These are phyloP conservation scores for Aeschynomene evenia DNA, from an alignment of 306 rosid genomes.

Conservation along the genomic window DNA sequence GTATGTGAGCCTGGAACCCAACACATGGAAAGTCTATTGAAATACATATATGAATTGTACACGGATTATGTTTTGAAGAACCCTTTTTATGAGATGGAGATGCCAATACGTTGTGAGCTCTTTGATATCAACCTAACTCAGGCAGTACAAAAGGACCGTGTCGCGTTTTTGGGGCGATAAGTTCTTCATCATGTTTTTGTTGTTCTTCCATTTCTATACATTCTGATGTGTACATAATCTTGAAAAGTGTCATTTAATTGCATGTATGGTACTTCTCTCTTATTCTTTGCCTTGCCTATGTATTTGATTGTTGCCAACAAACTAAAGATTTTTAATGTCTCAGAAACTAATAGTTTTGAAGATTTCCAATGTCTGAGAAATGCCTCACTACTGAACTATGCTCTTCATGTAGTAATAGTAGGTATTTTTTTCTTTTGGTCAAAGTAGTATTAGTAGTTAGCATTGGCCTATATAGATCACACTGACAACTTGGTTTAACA, in stretches of 20 bases:
- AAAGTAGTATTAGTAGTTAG: background rate
- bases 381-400: background rate
- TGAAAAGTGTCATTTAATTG: background rate
- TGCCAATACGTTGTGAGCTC: constrained; percentile 95
- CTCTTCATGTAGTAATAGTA: background rate
- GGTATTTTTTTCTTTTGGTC: no score
- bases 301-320: constrained; percentile 3
- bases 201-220: background rate
- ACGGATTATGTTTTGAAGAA: constrained; percentile 91
- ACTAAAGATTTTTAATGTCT: background rate
- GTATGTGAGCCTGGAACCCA: constrained; percentile 80
- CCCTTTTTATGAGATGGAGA: constrained; percentile 98
- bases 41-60: constrained; percentile 69
- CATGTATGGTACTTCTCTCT: constrained; percentile 9
- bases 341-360: background rate
- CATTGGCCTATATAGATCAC: background rate
- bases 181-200: background rate
- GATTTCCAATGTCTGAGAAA: background rate
- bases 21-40: constrained; percentile 81
- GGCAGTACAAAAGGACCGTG: constrained; percentile 87
- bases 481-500: no score
- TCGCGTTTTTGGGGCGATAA: constrained; percentile 72
- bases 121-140: constrained; percentile 73
- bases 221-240: constrained; percentile 15
- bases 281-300: background rate